Evolutionary conservation across 163 green algal species (phyloP), one percentile per base, ranked within the genome.

Genomic region (Prototheca stagnorum): DNA sequence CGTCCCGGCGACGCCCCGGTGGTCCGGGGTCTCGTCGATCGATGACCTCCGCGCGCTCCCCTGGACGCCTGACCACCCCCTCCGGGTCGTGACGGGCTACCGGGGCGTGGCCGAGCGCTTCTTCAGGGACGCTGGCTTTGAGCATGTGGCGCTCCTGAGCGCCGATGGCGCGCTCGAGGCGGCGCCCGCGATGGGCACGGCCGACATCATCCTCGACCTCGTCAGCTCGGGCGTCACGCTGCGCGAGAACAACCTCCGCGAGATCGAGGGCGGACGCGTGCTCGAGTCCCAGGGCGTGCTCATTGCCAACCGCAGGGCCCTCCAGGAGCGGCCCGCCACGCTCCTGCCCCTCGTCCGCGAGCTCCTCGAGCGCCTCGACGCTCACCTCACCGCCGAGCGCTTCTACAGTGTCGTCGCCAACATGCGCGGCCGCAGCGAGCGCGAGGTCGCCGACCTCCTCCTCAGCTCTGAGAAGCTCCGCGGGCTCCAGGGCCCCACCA

Each of bases 141-240:
- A 86, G 58, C 68, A 96, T 62, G 79, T 96, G 15, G 65, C 72
- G 29, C 62, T 95, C 53, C 62, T 93, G n/a, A 78, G 58, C 17
- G 84, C 80, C 7, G 84, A 94, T 53, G 84, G 80, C 6, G 82
- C 82, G 7, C 59, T 97, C 48, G 90, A 99, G 64, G 90, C 90
- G 5, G 84, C 86, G 1, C 90, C 90, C 4, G 81, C 85, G 29
- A 98, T 98, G 88, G 88, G 89, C 39, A 84, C 65, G 20, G 89
- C 89, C 17, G 89, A 98, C 72, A 94, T 95, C 51, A 97, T 97
- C 52, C 71, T 97, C 21, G 89, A 98, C 64, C 77, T 98, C 35
- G 85, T 80, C 47, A 73, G 60, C 57, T 93, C 77, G 3, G 86
- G 86, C 14, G 84, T 93, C 1, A 98, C 89, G 2, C 70, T 98